These are phyloP conservation scores for Solanum bulbocastanum DNA, from an alignment of 257 asterid species.

Conservation along the genomic window DNA sequence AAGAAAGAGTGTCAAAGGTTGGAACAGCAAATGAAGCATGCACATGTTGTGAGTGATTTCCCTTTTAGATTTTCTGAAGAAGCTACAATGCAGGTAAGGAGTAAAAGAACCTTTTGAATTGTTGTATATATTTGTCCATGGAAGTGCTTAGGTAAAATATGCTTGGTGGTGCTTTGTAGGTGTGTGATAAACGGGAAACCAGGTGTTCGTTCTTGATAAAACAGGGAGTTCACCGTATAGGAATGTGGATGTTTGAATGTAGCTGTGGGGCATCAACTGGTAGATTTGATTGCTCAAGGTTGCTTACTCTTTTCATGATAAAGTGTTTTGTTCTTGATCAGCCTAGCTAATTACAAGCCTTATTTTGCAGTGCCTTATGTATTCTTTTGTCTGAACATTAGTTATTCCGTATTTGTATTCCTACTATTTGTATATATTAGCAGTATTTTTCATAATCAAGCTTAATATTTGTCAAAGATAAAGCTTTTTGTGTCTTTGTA, in stretches of 20 bases:
- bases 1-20: conserved; percentile 70
- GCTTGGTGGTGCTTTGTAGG: conserved; percentile 10
- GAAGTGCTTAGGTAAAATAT: not conserved
- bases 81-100: conserved; percentile 31
- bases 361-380: not conserved
- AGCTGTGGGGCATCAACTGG: conserved; percentile 36
- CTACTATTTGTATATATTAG: not conserved
- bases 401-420: not conserved
- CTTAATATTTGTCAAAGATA: not conserved
- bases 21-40: conserved; percentile 55
- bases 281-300: conserved; percentile 27
- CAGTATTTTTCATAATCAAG: not conserved
- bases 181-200: conserved; percentile 20
- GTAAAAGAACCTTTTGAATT: not conserved
- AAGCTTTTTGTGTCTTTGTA: not conserved
- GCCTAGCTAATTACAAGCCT: not conserved
- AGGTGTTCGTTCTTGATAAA: conserved; percentile 51
- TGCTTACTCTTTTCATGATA: not conserved
- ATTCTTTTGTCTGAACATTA: not conserved
- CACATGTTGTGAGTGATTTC: conserved; percentile 38
- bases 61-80: conserved; percentile 60
- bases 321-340: not conserved
- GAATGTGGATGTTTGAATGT: conserved; percentile 88
- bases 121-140: not conserved
- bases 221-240: conserved; percentile 48